Evolutionary conservation across 2,329 filamentous ascomycete genomes (phyloP).

Genomic region (Akanthomyces dipterigenus): DNA sequence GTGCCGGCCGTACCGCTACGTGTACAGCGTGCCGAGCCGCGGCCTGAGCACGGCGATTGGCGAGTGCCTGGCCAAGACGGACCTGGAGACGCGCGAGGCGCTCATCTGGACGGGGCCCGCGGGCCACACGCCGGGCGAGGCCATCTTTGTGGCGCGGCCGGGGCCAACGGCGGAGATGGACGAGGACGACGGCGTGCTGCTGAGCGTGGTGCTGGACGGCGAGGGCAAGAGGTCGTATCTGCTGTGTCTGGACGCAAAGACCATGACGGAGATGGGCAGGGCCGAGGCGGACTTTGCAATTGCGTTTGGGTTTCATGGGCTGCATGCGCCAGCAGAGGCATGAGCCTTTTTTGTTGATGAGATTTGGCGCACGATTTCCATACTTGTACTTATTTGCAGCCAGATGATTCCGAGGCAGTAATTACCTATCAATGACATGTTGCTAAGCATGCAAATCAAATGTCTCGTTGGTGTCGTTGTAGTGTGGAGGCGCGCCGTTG

Average conservation of each 20-base stretch:
- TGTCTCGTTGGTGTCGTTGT: neutral
- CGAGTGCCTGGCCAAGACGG: slow-evolving; percentile 54
- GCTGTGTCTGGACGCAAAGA: slow-evolving; percentile 50
- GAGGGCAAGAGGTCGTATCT: slow-evolving; percentile 48
- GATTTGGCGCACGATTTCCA: neutral
- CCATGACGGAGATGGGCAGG: slow-evolving; percentile 51
- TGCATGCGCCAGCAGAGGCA: neutral
- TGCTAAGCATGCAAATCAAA: neutral
- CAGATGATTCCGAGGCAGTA: neutral
- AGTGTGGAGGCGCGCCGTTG: neutral
- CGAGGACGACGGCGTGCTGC: slow-evolving; percentile 51
- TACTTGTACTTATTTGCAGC: neutral
- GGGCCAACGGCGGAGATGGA: slow-evolving; percentile 20
- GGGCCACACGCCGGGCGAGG: slow-evolving; percentile 56
- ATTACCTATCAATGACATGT: neutral
- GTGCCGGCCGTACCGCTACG: slow-evolving; percentile 44
- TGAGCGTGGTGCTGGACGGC: slow-evolving; percentile 55
- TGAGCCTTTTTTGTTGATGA: neutral
- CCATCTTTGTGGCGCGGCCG: slow-evolving; percentile 48
- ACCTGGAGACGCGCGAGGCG: slow-evolving; percentile 40
- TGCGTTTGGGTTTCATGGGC: slow-evolving; percentile 54
- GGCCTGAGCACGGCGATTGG: slow-evolving; percentile 46
- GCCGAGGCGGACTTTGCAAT: slow-evolving; percentile 50
- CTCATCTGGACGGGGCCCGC: slow-evolving; percentile 43
- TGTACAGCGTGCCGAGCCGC: slow-evolving; percentile 46